Evolutionary conservation across 176 grass and related monocot genomes (phyloP).

Genomic region (Raddia distichophylla): DNA sequence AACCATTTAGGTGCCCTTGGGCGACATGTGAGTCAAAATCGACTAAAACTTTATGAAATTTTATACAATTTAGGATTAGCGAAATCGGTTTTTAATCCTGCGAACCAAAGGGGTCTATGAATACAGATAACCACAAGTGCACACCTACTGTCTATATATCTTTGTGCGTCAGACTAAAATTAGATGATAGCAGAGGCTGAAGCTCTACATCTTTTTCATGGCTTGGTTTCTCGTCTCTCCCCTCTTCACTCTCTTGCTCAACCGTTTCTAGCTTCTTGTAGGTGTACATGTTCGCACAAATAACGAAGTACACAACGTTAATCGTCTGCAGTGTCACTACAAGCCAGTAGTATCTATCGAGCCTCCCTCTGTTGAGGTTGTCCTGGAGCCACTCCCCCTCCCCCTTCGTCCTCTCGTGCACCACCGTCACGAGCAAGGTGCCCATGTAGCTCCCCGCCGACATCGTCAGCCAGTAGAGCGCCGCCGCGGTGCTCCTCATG

Average conservation of each 20-base stretch:
- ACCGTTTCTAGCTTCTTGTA: conserved; percentile 39
- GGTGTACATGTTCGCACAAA: conserved; percentile 57
- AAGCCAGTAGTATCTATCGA: conserved; percentile 76
- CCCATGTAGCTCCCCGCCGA: conserved; percentile 67
- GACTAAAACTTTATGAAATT: too few relatives aligned
- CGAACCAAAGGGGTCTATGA: neutral
- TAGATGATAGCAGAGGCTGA: conserved; percentile 18
- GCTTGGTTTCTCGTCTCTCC: conserved; percentile 15
- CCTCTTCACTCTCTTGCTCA: neutral
- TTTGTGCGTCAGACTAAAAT: neutral
- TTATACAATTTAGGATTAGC: too few relatives aligned
- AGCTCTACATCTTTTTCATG: conserved; percentile 22
- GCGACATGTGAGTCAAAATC: too few relatives aligned
- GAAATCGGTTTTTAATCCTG: too few relatives aligned
- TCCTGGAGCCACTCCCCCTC: conserved; percentile 68
- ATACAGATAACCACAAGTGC: neutral
- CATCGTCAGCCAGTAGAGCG: conserved; percentile 66
- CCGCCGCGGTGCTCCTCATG: conserved; percentile 67
- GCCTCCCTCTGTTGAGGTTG: conserved; percentile 69
- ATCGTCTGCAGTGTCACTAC: conserved; percentile 58
- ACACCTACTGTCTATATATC: neutral
- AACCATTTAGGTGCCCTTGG: too few relatives aligned
- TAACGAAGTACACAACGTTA: conserved; percentile 61
- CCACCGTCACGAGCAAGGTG: conserved; percentile 65
- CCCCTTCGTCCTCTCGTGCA: conserved; percentile 52